These are phyloP conservation scores for Spiraea crenata DNA, from an alignment of 331 rosid species.

Conservation along the genomic window DNA sequence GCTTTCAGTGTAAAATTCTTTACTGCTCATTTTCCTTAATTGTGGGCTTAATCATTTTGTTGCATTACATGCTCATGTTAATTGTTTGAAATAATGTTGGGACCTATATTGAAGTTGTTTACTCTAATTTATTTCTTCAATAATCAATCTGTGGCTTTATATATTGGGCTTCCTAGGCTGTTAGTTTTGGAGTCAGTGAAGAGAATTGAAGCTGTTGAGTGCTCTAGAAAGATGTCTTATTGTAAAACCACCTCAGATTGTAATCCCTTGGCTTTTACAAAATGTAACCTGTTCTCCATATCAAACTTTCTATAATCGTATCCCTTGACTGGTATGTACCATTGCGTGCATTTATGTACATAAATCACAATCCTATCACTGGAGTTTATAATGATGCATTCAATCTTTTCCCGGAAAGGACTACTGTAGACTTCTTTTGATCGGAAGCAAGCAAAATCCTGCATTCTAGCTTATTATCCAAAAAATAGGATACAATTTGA, in stretches of 20 bases:
- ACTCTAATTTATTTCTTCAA: slow-evolving; percentile 14
- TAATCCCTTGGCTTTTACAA: neutral
- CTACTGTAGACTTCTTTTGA: no score
- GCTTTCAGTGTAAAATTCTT: slow-evolving; percentile 3
- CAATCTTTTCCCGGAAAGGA: no score
- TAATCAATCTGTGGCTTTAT: slow-evolving; percentile 7
- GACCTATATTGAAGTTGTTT: slow-evolving; percentile 13
- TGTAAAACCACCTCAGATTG: neutral
- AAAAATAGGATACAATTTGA: no score
- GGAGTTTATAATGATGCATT: no score
- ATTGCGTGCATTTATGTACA: neutral
- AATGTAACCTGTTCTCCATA: neutral
- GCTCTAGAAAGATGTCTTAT: neutral
- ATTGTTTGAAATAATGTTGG: slow-evolving; percentile 11
- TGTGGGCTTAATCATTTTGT: neutral
- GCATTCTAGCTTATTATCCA: no score
- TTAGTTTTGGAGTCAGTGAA: neutral
- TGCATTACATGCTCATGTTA: neutral
- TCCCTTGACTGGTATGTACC: neutral
- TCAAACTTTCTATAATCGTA: neutral
- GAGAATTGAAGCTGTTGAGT: neutral
- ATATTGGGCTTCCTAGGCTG: neutral
- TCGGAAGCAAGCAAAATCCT: no score
- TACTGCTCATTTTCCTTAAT: slow-evolving; percentile 16
- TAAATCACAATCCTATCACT: neutral